Base-by-base conservation (phyloP, 1,139 yeast species). In the Entelexis paramagnoliae region DNA sequence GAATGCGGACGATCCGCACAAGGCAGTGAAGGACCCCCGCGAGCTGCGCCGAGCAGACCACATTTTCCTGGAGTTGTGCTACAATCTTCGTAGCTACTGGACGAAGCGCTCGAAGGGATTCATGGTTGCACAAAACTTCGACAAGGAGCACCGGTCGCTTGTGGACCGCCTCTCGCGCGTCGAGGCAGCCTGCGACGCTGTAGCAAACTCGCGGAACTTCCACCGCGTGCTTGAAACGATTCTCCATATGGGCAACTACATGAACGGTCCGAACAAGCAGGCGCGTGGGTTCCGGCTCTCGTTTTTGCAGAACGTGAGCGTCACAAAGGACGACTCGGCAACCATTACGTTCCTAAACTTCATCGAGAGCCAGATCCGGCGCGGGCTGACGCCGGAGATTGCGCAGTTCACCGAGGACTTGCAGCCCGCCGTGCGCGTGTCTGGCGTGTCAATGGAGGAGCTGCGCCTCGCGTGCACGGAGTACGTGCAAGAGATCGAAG, bases 281-380 rank as follows among this genome's bases (percentile, higher is more conserved):
- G 96, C 95, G 0, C 68, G 75, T 51, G 98, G 97, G 1, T 88
- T 91, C 70, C 81, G 79, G 61, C 71, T 91, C 42, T 84, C 86
- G 33, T 84, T 96, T 1, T 72, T 91, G 53, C 93, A 82, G 59
- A 73, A 95, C 60, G 72, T 91, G 53, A 85, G 82, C 49, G 87
- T 88, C 63, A 81, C 93, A 70, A 91, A 91, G 67, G 95, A 88
- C 62, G 79, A 80, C 33, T 77, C 80, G 57, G 87, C 85, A 61
- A 78, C 86, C 8, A 76, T 81, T 75, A 83, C 89, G 20, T 83
- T 91, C 62, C 68, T 91, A 62, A 96, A 91, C 63, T 88, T 87
- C 62, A 80, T 91, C 53, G 98, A 91, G 64, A 80, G 78, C 61
- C 77, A 84, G 34, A 77, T 91, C 22, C 72, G 97, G 51, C 76